Evolutionary conservation across 768 basidiomycete species (phyloP).

Genomic region (Xanthoconium stramineum): DNA sequence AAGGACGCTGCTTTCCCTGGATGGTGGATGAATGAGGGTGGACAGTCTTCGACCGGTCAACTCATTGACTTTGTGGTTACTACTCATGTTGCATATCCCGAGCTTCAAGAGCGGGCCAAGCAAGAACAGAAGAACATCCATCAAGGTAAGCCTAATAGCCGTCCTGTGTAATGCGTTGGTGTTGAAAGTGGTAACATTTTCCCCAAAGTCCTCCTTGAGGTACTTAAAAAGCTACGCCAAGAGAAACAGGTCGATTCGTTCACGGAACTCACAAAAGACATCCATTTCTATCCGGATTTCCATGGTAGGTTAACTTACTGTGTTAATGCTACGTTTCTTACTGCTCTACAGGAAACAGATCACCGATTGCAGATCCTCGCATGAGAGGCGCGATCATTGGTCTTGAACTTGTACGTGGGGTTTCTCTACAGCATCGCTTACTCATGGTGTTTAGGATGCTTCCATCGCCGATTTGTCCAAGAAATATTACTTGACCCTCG

Average conservation of each 20-base stretch:
- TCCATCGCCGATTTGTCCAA: slow-evolving; percentile 78
- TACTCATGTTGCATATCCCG: slow-evolving; percentile 81
- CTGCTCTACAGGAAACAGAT: slow-evolving; percentile 73
- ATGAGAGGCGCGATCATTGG: slow-evolving; percentile 94
- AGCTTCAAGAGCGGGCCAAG: slow-evolving; percentile 63
- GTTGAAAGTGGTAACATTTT: neutral
- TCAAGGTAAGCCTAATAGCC: slow-evolving; percentile 35
- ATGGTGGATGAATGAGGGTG: slow-evolving; percentile 99
- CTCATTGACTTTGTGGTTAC: slow-evolving; percentile 94
- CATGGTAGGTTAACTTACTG: slow-evolving; percentile 53
- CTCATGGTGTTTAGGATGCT: slow-evolving; percentile 47
- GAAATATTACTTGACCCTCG: slow-evolving; percentile 87
- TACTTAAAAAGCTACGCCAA: slow-evolving; percentile 61
- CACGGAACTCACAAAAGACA: slow-evolving; percentile 83
- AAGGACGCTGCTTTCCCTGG: slow-evolving; percentile 87
- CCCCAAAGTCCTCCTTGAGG: slow-evolving; percentile 62
- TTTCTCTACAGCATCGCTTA: neutral
- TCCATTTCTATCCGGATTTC: slow-evolving; percentile 95
- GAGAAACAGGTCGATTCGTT: slow-evolving; percentile 56
- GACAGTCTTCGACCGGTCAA: slow-evolving; percentile 95
- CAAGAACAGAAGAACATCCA: slow-evolving; percentile 59
- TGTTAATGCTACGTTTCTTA: neutral
- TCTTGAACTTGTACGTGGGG: slow-evolving; percentile 60
- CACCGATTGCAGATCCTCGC: slow-evolving; percentile 91
- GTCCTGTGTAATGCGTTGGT: neutral